Base-by-base conservation (phyloP, 2,329 filamentous ascomycete species). In the Diaporthe eres region DNA sequence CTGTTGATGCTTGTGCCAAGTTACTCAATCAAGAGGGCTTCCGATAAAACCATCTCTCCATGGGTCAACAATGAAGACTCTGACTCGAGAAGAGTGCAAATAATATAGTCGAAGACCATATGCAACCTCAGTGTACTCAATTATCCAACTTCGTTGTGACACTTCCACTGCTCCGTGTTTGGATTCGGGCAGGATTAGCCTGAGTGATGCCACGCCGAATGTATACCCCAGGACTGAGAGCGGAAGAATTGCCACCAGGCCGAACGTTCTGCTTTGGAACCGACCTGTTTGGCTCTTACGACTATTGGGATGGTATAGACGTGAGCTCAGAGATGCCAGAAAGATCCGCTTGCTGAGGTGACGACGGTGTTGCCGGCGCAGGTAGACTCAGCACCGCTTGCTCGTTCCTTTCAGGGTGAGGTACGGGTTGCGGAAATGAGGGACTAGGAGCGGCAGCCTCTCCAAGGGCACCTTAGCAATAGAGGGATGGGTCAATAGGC, bases 1-100 rank as follows among this genome's bases (percentile, higher is more conserved):
- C 65, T 68, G 15, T 39, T 53, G 47, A 68, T 53, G 65, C 49
- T 39, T 68, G 47, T 68, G 47, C 31, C 19, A 53, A 19, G 34
- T 25, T 53, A 53, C 47, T 39, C 63, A 6, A 39, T 42, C 31
- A 22, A 42, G 34, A 53, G 7, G 25, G 19, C 34, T 19, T 2
- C 22, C 39, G 22, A 39, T 39, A 22, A 31, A 28, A 28, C 28
- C 17, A 53, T 51, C n/a, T 28, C 44, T 39, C 3, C 49, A 22
- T 3, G 22, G 28, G 22, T 37, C 13, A n/a, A 39, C 9, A 25
- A 39, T 25, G 31, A 28, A 53, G 31, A 34, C n/a, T n/a, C 9
- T n/a, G 28, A 19, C 44, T n/a, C 7, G 28, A 17, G 19, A 15
- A 25, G 8, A 53, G 53, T 28, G 19, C 47, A 42, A 25, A 42